These are phyloP conservation scores for Candida pseudoviswanathii DNA, from an alignment of 1,139 yeast genomes.

Conservation along the genomic window DNA sequence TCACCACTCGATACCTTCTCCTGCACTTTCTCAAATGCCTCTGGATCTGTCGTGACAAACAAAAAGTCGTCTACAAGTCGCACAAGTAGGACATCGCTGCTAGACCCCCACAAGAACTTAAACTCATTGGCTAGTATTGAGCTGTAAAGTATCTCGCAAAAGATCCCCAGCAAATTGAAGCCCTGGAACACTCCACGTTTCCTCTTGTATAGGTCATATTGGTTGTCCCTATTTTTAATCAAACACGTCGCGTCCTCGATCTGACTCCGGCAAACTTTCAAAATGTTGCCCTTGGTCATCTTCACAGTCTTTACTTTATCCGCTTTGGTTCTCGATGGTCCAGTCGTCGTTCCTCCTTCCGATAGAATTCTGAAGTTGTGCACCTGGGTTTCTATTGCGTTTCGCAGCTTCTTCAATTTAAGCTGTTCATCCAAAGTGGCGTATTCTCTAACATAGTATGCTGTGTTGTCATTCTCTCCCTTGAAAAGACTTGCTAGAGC, in stretches of 20 bases:
- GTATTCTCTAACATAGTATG: conserved; percentile 15
- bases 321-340: conserved; percentile 11
- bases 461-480: conserved; percentile 22
- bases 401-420: conserved; percentile 10
- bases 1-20: conserved; percentile 28
- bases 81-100: conserved; percentile 40
- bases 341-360: not conserved
- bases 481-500: conserved; percentile 28
- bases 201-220: conserved; percentile 34
- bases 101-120: conserved; percentile 24
- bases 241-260: conserved; percentile 26
- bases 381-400: conserved; percentile 12
- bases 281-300: conserved; percentile 25
- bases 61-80: conserved; percentile 88
- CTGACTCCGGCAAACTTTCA: conserved; percentile 26
- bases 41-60: conserved; percentile 51
- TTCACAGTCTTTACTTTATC: conserved; percentile 33
- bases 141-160: conserved; percentile 78
- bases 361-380: conserved; percentile 10
- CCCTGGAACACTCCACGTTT: conserved; percentile 86
- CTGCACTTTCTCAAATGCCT: conserved; percentile 22
- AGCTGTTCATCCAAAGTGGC: conserved; percentile 10
- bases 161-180: conserved; percentile 68
- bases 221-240: conserved; percentile 12
- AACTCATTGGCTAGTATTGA: conserved; percentile 53